These are phyloP conservation scores for Trypanosoma lewisi DNA, from an alignment of 208 protist genomes.

Conservation along the genomic window DNA sequence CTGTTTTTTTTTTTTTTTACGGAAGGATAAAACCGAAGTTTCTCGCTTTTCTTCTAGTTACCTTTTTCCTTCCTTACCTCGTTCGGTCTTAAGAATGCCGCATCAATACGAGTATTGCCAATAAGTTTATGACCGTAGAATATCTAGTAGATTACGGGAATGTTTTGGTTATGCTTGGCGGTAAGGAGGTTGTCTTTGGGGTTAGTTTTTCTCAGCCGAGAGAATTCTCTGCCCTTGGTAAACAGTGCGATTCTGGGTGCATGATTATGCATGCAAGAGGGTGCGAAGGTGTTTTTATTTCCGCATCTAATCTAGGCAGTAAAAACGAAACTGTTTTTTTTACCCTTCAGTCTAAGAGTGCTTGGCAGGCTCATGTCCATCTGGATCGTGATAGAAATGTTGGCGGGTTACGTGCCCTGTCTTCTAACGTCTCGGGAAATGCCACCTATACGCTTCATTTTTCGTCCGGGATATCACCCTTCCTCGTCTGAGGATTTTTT, in stretches of 20 bases:
- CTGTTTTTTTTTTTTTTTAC: no score
- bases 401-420: slow-evolving; percentile 1
- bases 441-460: slow-evolving; percentile 11
- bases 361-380: neutral
- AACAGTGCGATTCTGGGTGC: slow-evolving; percentile 10
- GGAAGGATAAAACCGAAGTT: neutral
- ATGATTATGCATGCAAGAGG: slow-evolving; percentile 13
- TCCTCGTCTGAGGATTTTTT: neutral
- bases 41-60: neutral
- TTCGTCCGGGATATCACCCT: slow-evolving; percentile 11
- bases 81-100: slow-evolving; percentile 6
- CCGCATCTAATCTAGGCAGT: neutral
- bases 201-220: slow-evolving; percentile 14
- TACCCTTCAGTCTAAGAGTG: neutral
- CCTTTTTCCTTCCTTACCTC: neutral
- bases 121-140: slow-evolving; percentile 11
- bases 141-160: slow-evolving; percentile 21
- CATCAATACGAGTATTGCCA: neutral
- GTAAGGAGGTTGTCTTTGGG: slow-evolving; percentile 6
- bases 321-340: slow-evolving; percentile 18
- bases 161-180: neutral
- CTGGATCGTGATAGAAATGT: slow-evolving; percentile 5
- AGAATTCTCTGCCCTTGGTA: neutral
- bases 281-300: slow-evolving; percentile 10
- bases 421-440: neutral